Conservation (phyloP, 805 yeast genomes). For the Candida golubevii region DNA sequence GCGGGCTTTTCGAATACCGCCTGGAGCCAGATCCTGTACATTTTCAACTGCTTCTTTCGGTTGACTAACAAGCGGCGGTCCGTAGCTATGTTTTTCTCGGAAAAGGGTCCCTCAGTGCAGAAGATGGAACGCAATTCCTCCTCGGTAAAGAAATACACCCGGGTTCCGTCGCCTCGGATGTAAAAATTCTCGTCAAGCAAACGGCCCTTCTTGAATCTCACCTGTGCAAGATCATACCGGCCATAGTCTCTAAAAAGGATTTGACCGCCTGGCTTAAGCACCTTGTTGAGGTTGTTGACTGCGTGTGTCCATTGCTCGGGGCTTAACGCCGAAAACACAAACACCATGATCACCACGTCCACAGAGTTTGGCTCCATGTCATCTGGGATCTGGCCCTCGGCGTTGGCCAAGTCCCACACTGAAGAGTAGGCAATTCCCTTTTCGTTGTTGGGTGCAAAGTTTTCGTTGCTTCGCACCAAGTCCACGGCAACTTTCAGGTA, state of each 20-base stretch:
- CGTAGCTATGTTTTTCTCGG: conserved; percentile 74
- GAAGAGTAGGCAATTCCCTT: conserved; percentile 64
- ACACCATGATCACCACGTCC: conserved; percentile 91
- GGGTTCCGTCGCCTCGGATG: conserved; percentile 95
- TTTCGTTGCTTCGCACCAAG: conserved; percentile 62
- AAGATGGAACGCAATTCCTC: conserved; percentile 81
- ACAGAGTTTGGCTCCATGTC: conserved; percentile 76
- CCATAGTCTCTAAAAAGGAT: conserved; percentile 92
- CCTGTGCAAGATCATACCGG: conserved; percentile 91
- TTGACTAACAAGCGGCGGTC: conserved; percentile 90
- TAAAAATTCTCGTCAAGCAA: conserved; percentile 88
- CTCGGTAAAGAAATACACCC: conserved; percentile 95
- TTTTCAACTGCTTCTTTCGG: conserved; percentile 85
- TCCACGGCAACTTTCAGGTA: conserved; percentile 88
- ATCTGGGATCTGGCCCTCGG: conserved; percentile 72
- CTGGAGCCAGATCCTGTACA: conserved; percentile 97
- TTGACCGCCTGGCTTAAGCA: conserved; percentile 90
- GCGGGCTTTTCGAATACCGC: conserved; percentile 57
- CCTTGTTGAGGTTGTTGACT: conserved; percentile 58
- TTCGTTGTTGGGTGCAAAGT: conserved; percentile 48
- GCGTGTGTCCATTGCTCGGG: conserved; percentile 92
- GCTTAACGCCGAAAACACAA: conserved; percentile 86
- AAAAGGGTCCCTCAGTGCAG: conserved; percentile 44
- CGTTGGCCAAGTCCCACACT: conserved; percentile 93
- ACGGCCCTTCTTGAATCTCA: conserved; percentile 85